Conservation (phyloP, 208 protist genomes). For the Leishmania tropica region DNA sequence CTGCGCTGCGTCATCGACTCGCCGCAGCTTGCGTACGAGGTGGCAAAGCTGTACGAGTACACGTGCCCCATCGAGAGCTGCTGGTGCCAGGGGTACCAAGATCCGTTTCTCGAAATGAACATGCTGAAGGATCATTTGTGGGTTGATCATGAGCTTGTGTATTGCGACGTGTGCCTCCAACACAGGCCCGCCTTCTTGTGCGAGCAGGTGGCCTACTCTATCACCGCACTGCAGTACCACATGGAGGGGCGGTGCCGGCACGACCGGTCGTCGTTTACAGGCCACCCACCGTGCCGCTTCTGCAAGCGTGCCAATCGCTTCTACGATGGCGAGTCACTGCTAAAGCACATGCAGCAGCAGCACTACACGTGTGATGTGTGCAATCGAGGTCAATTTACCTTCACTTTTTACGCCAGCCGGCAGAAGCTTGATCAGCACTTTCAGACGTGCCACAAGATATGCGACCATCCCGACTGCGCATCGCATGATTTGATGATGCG, state of each 20-base stretch:
- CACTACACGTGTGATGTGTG: conserved; percentile 92
- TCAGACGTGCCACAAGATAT: conserved; percentile 71
- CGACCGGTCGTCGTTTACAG: conserved; percentile 76
- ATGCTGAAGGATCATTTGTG: conserved; percentile 74
- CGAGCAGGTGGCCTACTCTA: conserved; percentile 79
- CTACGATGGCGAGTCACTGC: conserved; percentile 83
- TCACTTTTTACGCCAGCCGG: conserved; percentile 85
- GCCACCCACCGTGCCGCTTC: conserved; percentile 86
- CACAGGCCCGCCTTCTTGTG: conserved; percentile 79
- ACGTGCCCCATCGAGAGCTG: conserved; percentile 74
- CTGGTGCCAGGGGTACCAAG: conserved; percentile 69
- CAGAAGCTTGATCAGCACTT: conserved; percentile 83
- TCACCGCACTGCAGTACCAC: conserved; percentile 54
- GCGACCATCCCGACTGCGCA: conserved; percentile 84
- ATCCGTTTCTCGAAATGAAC: conserved; percentile 68
- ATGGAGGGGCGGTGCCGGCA: conserved; percentile 54
- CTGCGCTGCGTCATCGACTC: conserved; percentile 71
- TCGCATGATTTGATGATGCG: conserved; percentile 78
- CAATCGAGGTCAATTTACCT: conserved; percentile 80
- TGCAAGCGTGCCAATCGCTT: conserved; percentile 54
- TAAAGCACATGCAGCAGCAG: conserved; percentile 88
- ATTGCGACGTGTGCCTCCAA: conserved; percentile 81
- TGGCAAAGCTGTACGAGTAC: conserved; percentile 75
- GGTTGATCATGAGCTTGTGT: conserved; percentile 63
- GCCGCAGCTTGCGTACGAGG: conserved; percentile 43